These are phyloP conservation scores for Dendrostoma leiphaemia DNA, from an alignment of 2,329 filamentous ascomycete genomes.

Conservation along the genomic window DNA sequence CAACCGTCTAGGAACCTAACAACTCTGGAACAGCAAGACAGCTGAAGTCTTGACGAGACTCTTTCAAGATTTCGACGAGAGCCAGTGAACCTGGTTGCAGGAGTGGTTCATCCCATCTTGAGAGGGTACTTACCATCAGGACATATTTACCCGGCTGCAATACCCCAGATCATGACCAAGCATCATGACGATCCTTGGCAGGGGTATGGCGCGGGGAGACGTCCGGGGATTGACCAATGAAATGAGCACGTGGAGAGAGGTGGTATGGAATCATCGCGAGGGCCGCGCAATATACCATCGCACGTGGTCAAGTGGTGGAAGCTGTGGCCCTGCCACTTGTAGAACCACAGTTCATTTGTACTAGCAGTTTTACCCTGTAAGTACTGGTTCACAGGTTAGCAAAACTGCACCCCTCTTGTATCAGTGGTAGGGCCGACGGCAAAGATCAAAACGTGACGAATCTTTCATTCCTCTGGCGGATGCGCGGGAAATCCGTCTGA, in stretches of 20 bases:
- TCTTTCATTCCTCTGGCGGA: no score
- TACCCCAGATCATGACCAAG: neutral
- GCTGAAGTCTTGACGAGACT: neutral
- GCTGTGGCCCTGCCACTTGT: no score
- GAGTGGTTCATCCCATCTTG: constrained; percentile 2
- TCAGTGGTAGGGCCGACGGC: no score
- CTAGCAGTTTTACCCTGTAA: no score
- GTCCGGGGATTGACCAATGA: neutral
- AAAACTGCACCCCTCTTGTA: no score
- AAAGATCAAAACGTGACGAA: no score
- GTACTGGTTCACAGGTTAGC: no score
- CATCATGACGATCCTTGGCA: neutral
- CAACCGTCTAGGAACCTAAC: no score
- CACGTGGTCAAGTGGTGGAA: neutral
- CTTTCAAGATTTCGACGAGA: neutral
- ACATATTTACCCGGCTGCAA: neutral
- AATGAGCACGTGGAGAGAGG: neutral
- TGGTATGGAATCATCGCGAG: neutral
- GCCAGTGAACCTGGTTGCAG: neutral
- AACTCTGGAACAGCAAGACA: no score
- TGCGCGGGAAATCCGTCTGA: no score
- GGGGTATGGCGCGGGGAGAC: neutral
- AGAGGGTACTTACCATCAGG: neutral
- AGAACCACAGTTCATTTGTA: no score
- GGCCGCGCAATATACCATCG: neutral